A percentile compares a stretch with the other conserved stretches of the same genome.
Conservation (phyloP, 495 filamentous ascomycete species). For the Penicillium simplicissimum region DNA sequence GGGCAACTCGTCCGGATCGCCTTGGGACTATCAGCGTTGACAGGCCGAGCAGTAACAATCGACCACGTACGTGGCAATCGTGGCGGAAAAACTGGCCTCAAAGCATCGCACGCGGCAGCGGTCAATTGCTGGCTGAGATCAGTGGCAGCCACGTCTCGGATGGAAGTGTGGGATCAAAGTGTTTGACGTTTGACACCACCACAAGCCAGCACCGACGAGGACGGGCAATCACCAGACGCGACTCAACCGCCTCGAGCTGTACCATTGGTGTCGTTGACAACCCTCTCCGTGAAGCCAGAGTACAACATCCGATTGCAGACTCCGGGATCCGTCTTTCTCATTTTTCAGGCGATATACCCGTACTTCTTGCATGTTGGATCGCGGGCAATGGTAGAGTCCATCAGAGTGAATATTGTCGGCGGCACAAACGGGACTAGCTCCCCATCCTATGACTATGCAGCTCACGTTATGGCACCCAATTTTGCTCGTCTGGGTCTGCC, state of each 20-base stretch:
- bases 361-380: conserved; percentile 64
- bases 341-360: conserved; percentile 81
- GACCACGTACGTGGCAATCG: conserved; percentile 71
- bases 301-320: conserved; percentile 39
- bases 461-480: conserved; percentile 72
- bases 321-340: conserved; percentile 57
- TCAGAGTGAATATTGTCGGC: conserved; percentile 65
- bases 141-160: conserved; percentile 61
- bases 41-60: conserved; percentile 63
- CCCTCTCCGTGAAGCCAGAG: conserved; percentile 21
- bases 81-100: conserved; percentile 60
- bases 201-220: not conserved
- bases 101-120: conserved; percentile 70
- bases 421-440: conserved; percentile 77
- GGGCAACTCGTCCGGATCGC: conserved; percentile 80
- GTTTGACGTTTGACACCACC: conserved; percentile 53
- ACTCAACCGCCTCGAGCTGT: not conserved
- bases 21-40: conserved; percentile 66
- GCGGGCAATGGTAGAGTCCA: conserved; percentile 28
- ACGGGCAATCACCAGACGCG: not conserved
- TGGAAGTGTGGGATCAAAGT: conserved; percentile 54
- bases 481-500: conserved; percentile 65
- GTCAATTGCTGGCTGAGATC: conserved; percentile 63
- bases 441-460: conserved; percentile 73
- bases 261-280: conserved; percentile 12